These are phyloP conservation scores for Starmerella apicola DNA, from an alignment of 805 yeast species.

Conservation along the genomic window DNA sequence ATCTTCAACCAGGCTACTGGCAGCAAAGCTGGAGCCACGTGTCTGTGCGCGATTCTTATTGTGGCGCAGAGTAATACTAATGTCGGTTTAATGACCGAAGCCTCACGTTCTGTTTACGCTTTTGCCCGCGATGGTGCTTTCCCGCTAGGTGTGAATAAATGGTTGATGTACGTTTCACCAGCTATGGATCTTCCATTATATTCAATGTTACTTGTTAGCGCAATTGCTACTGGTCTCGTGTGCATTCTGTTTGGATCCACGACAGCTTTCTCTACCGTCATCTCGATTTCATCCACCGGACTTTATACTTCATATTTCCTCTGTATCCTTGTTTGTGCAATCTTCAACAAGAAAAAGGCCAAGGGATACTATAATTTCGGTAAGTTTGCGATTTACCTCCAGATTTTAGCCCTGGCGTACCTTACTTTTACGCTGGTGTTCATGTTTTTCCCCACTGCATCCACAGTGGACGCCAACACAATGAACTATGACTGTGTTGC, in stretches of 20 bases:
- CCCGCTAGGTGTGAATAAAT: slow-evolving; percentile 35
- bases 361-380: slow-evolving; percentile 40
- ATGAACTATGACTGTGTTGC: slow-evolving; percentile 59
- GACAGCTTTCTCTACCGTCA: slow-evolving; percentile 57
- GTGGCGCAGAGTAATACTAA: slow-evolving; percentile 47
- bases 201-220: slow-evolving; percentile 45
- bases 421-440: slow-evolving; percentile 46
- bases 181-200: slow-evolving; percentile 43
- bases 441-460: slow-evolving; percentile 50
- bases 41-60: slow-evolving; percentile 37
- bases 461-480: slow-evolving; percentile 47
- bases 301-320: slow-evolving; percentile 45
- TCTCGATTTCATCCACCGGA: slow-evolving; percentile 46
- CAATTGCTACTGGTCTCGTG: slow-evolving; percentile 42
- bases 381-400: slow-evolving; percentile 57
- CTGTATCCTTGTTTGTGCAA: slow-evolving; percentile 32
- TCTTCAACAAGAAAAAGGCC: slow-evolving; percentile 27
- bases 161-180: slow-evolving; percentile 38
- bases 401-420: slow-evolving; percentile 44
- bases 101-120: slow-evolving; percentile 55
- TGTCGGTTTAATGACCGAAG: slow-evolving; percentile 55
- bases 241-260: slow-evolving; percentile 47
- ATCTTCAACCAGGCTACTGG: slow-evolving; percentile 47
- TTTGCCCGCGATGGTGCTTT: slow-evolving; percentile 54
- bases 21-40: slow-evolving; percentile 40